phyloP scores from a whole-genome alignment of 1,284 basidiomycete genomes.

The Retiboletus flavoniger region DNA sequence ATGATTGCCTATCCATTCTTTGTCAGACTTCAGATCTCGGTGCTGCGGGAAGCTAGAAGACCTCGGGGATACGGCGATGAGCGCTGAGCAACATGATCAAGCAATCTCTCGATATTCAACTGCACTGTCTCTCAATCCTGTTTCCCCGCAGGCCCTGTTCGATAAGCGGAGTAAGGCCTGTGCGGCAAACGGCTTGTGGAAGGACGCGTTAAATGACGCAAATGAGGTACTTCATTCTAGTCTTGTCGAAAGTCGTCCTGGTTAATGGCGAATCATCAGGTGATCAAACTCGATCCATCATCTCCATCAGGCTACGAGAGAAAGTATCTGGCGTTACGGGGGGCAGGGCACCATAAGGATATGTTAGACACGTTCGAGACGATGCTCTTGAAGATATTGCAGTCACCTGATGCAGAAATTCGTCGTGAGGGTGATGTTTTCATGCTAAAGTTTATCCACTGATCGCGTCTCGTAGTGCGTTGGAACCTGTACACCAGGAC shows the following conservation, averaged over 20 bases:
- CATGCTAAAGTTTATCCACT: too few species aligned
- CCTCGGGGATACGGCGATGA: neutral
- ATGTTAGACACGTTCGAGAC: too few species aligned
- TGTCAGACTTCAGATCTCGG: neutral
- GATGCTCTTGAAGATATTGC: neutral
- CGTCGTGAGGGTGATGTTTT: neutral
- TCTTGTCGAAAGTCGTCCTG: too few species aligned
- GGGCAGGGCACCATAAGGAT: too few species aligned
- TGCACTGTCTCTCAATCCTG: neutral
- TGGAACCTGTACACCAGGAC: too few species aligned
- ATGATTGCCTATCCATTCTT: too few species aligned
- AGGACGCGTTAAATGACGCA: neutral
- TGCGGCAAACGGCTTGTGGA: neutral
- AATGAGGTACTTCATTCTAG: too few species aligned
- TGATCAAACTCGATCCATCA: neutral
- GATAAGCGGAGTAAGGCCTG: neutral
- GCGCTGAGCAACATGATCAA: neutral
- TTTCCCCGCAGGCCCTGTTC: neutral
- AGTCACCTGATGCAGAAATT: neutral
- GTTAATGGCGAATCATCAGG: too few species aligned
- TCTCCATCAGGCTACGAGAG: neutral
- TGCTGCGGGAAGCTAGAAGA: neutral
- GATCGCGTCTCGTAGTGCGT: too few species aligned
- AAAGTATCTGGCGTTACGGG: too few species aligned
- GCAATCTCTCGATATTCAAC: slow-evolving; percentile 2